Evolutionary conservation across 2,329 filamentous ascomycete genomes (phyloP), one percentile per base, ranked within the genome.

Genomic region (Penicillium hesseltinei): DNA sequence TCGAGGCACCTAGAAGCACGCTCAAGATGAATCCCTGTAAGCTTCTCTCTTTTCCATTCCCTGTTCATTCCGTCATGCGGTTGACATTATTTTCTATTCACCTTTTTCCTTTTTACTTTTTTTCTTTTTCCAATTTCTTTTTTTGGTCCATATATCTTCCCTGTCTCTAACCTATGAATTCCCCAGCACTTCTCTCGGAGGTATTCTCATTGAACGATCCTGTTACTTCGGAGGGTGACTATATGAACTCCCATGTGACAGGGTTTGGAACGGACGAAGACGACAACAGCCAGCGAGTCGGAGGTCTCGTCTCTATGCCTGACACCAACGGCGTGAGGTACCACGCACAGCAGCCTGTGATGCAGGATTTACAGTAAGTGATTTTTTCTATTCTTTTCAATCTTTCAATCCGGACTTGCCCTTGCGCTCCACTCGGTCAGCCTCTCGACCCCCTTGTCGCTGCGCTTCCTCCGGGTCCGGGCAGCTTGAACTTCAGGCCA

Each of bases 301-400:
- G 75, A 66, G 69, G 73, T 58, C 73, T 82, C 66, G 73, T 74
- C 66, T 72, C 77, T 57, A 77, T 81, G 67, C 70, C 77, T 67
- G 70, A 76, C 64, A 75, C 72, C 68, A 80, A 78, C 72, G 76
- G 77, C 70, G 69, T 79, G 75, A 78, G 80, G 75, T 83, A 81
- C 77, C 76, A 77, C 69, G 67, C 79, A 73, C 77, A 77, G 71
- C 80, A 79, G 74, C 74, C 79, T 78, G 71, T 74, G 65, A 72
- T 77, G 72, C 75, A 79, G 66, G 81, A 84, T 72, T 73, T 77
- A 73, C 78, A 77, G 82, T 84, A 81, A 80, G 82, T 84, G 69
- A 60, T 69, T 56, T 71, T 71, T 47, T 23, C 53, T 62, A 21
- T 55, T 55, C 75, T 80, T 80, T 80, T 71, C 53, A 70, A 73